These are phyloP conservation scores for Camellia oleifera DNA, from an alignment of 179 eudicot species.

Conservation along the genomic window DNA sequence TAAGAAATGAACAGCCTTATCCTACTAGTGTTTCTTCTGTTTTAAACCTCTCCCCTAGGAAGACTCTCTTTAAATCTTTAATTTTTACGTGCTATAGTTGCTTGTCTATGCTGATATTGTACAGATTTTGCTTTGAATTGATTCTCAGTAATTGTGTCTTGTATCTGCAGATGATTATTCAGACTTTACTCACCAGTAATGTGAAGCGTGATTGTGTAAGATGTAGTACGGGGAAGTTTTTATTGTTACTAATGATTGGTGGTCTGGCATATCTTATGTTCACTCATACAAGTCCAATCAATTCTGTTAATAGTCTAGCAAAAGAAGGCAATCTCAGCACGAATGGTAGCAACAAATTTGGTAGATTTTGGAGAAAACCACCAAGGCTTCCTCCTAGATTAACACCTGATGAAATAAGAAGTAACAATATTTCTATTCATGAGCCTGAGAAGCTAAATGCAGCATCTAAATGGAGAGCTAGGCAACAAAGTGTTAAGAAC, in stretches of 20 bases:
- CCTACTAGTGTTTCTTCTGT: neutral
- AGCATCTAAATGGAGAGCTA: conserved; percentile 53
- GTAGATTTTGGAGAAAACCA: conserved; percentile 57
- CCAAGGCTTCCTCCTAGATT: conserved; percentile 93
- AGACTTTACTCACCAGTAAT: conserved; percentile 42
- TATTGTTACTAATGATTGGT: conserved; percentile 57
- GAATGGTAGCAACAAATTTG: conserved; percentile 37
- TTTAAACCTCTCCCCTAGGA: neutral
- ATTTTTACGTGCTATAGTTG: neutral
- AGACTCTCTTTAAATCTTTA: neutral
- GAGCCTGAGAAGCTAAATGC: conserved; percentile 24
- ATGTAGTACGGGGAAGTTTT: conserved; percentile 81
- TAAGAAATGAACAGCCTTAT: neutral
- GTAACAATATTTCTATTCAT: conserved; percentile 32
- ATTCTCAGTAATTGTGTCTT: neutral
- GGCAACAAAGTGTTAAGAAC: conserved; percentile 64
- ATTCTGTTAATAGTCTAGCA: conserved; percentile 25
- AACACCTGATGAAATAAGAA: conserved; percentile 72
- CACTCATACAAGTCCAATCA: conserved; percentile 37
- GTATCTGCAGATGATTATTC: conserved; percentile 53
- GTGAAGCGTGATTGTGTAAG: conserved; percentile 56
- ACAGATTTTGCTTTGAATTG: neutral
- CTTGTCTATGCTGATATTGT: neutral
- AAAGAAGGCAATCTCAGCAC: conserved; percentile 31
- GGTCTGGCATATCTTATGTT: conserved; percentile 72